Conservation (phyloP, 129 eudicot genomes). For the Calendula officinalis region DNA sequence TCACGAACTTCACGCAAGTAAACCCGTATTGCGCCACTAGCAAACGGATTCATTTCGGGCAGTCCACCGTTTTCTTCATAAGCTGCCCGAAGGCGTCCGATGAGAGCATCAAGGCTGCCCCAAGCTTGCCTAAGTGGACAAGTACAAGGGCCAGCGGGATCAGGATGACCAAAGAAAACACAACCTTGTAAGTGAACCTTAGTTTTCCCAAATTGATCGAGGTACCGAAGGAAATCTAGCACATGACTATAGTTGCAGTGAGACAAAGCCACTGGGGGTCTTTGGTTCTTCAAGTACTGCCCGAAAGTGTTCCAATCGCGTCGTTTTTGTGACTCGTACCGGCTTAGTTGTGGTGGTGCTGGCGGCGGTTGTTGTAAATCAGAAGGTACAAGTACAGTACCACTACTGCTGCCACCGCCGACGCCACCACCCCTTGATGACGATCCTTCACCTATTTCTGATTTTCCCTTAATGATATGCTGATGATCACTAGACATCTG, state of each 20-base stretch:
- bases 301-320: constrained; percentile 86
- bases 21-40: constrained; percentile 64
- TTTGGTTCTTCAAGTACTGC: constrained; percentile 64
- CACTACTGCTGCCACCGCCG: not conserved
- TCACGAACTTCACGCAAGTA: constrained; percentile 61
- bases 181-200: constrained; percentile 74
- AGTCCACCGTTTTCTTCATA: constrained; percentile 71
- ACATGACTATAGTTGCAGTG: constrained; percentile 67
- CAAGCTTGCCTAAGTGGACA: constrained; percentile 79
- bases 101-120: constrained; percentile 82
- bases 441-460: constrained; percentile 44
- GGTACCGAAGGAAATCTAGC: constrained; percentile 58
- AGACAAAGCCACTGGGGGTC: constrained; percentile 57
- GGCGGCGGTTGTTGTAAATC: constrained; percentile 25
- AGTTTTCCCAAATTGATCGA: constrained; percentile 77
- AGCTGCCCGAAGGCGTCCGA: constrained; percentile 67
- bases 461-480: constrained; percentile 27
- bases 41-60: constrained; percentile 68
- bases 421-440: constrained; percentile 23
- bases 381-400: constrained; percentile 4
- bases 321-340: constrained; percentile 69
- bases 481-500: constrained; percentile 39
- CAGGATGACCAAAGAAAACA: constrained; percentile 61
- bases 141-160: constrained; percentile 73
- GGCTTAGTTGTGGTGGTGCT: constrained; percentile 42